These are phyloP conservation scores for Avicennia marina DNA, from an alignment of 257 asterid species.

Conservation along the genomic window DNA sequence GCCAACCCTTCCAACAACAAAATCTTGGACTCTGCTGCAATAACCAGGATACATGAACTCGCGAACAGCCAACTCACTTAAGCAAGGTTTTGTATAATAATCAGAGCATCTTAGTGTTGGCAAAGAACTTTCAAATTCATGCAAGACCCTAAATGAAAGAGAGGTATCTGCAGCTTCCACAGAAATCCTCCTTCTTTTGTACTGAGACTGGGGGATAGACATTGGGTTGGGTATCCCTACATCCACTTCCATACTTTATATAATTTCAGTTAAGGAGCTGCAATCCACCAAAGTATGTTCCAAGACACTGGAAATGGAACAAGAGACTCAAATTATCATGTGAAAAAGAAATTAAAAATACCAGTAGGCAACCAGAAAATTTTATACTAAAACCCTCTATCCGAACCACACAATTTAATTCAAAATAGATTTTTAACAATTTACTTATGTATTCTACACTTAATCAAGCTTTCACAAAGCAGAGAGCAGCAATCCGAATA, in stretches of 20 bases:
- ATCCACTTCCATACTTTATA: conserved; percentile 44
- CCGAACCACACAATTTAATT: not conserved
- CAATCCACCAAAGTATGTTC: conserved; percentile 2
- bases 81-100: conserved; percentile 71
- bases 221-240: conserved; percentile 21
- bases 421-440: not conserved
- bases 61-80: conserved; percentile 64
- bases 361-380: not conserved
- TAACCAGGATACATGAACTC: conserved; percentile 65
- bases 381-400: not conserved
- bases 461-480: not conserved
- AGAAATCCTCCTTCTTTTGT: conserved; percentile 66
- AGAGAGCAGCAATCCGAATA: not conserved
- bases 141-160: conserved; percentile 23
- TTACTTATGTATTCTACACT: not conserved
- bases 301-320: conserved; percentile 21
- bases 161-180: conserved; percentile 26
- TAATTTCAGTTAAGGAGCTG: conserved; percentile 13
- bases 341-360: not conserved
- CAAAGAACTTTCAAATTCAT: conserved; percentile 30
- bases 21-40: conserved; percentile 66
- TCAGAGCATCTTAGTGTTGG: conserved; percentile 58
- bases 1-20: conserved; percentile 75
- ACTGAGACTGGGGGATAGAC: conserved; percentile 32
- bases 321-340: conserved; percentile 19